Percentiles rank a stretch among this genome's conserved stretches.
These are phyloP conservation scores for Pseudopyricularia cyperi DNA, from an alignment of 2,329 filamentous ascomycete genomes.

Conservation along the genomic window DNA sequence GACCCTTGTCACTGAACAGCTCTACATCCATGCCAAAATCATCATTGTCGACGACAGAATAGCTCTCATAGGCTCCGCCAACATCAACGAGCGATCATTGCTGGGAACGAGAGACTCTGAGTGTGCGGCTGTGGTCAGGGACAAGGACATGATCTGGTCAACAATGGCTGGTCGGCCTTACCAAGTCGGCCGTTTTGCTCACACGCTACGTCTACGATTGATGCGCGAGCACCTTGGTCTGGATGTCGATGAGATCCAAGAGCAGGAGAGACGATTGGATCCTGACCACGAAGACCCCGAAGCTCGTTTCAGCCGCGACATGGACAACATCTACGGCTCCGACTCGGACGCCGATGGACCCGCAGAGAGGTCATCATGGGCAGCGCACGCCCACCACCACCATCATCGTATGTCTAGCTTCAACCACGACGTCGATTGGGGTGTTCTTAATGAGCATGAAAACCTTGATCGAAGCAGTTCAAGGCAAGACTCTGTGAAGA, in stretches of 20 bases:
- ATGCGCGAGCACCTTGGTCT: conserved; percentile 97
- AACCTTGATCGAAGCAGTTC: conserved; percentile 28
- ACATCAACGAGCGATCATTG: conserved; percentile 98
- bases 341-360: conserved; percentile 4
- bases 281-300: conserved; percentile 34
- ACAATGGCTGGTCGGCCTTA: conserved; percentile 86
- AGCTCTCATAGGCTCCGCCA: conserved; percentile 90
- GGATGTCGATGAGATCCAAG: conserved; percentile 81
- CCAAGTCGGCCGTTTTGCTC: conserved; percentile 80
- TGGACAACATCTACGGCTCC: conserved; percentile 45
- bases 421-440: conserved; percentile 55
- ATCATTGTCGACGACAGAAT: conserved; percentile 93
- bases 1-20: conserved; percentile 79
- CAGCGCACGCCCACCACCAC: conserved; percentile 5
- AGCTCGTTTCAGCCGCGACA: conserved; percentile 40
- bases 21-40: conserved; percentile 96
- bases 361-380: conserved; percentile 6
- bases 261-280: conserved; percentile 61
- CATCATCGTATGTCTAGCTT: conserved; percentile 46
- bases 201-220: conserved; percentile 79
- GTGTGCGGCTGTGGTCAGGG: conserved; percentile 76
- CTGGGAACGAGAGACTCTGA: conserved; percentile 85
- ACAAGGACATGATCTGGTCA: conserved; percentile 85
- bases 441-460: not conserved
- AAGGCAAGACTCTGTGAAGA: conserved; percentile 7